phyloP scores from a whole-genome alignment of 2,329 filamentous ascomycete genomes.

The Boeremia exigua region DNA sequence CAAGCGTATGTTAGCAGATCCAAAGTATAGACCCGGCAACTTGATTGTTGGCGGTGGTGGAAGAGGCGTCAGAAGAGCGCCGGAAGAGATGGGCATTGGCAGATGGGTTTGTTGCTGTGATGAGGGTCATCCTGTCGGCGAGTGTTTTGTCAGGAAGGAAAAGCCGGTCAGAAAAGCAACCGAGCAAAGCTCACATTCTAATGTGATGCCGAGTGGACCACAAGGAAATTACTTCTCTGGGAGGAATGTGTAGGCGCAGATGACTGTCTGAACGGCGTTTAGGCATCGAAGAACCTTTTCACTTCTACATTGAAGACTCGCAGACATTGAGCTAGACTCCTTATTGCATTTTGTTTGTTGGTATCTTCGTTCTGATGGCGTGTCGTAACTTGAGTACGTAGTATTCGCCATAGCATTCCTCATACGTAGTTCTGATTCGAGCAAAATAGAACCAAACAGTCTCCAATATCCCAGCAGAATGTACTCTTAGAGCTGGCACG shows the following conservation, averaged over 20 bases:
- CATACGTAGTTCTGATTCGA: too few relatives aligned
- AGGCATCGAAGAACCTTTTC: neutral
- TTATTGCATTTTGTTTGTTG: too few relatives aligned
- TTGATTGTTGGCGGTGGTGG: constrained; percentile 81
- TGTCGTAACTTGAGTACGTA: too few relatives aligned
- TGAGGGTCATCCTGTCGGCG: constrained; percentile 70
- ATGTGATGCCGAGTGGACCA: constrained; percentile 8
- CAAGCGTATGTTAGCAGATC: constrained; percentile 69
- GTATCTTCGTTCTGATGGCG: too few relatives aligned
- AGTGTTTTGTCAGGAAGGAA: constrained; percentile 63
- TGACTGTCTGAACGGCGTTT: neutral
- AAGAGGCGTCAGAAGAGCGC: constrained; percentile 68
- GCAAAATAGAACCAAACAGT: too few relatives aligned
- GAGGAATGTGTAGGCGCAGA: neutral
- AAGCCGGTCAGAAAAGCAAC: constrained; percentile 29
- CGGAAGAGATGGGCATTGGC: constrained; percentile 68
- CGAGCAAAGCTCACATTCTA: constrained; percentile 11
- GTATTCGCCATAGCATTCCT: too few relatives aligned
- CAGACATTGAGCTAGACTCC: too few relatives aligned
- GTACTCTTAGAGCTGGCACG: too few relatives aligned
- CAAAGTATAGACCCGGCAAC: constrained; percentile 75
- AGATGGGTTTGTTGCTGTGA: constrained; percentile 72
- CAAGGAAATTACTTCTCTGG: constrained; percentile 12
- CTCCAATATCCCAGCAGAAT: too few relatives aligned
- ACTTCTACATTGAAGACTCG: neutral